Evolutionary conservation across 352 stramenopile genomes (phyloP).

Genomic region (Aphanomyces astaci): DNA sequence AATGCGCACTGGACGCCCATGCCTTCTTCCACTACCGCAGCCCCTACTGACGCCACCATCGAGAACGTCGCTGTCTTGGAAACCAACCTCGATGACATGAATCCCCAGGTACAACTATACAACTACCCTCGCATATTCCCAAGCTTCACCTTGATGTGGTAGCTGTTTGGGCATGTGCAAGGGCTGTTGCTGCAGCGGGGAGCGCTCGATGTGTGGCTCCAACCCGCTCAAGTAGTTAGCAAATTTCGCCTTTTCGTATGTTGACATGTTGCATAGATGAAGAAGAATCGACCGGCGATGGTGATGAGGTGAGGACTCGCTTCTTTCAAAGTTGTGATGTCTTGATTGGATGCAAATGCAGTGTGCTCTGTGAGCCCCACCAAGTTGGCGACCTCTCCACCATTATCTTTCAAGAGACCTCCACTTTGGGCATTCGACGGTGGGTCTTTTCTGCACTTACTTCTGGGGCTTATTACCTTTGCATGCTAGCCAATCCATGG

Average conservation of each 20-base stretch:
- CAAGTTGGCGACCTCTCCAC: conserved; percentile 48
- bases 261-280: conserved; percentile 48
- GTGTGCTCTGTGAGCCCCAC: conserved; percentile 62
- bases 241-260: background rate
- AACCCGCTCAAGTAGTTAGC: conserved; percentile 55
- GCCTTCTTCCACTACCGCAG: background rate
- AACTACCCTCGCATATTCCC: no score
- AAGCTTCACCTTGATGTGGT: no score
- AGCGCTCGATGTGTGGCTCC: conserved; percentile 85
- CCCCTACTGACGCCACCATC: conserved; percentile 63
- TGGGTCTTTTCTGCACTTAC: conserved; percentile 29
- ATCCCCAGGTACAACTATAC: conserved; percentile 53
- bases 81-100: conserved; percentile 89
- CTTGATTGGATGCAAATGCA: conserved; percentile 26
- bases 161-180: conserved; percentile 65
- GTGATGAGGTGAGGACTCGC: conserved; percentile 47
- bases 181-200: conserved; percentile 51
- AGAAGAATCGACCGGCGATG: conserved; percentile 78
- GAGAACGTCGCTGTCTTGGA: conserved; percentile 75
- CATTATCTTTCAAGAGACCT: conserved; percentile 74
- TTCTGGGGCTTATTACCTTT: no score
- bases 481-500: conserved; percentile 51
- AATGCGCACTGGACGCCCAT: background rate
- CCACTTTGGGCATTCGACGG: conserved; percentile 82
- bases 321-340: background rate